Conservation (phyloP, 129 eudicot genomes). For the Mikania micrantha region DNA sequence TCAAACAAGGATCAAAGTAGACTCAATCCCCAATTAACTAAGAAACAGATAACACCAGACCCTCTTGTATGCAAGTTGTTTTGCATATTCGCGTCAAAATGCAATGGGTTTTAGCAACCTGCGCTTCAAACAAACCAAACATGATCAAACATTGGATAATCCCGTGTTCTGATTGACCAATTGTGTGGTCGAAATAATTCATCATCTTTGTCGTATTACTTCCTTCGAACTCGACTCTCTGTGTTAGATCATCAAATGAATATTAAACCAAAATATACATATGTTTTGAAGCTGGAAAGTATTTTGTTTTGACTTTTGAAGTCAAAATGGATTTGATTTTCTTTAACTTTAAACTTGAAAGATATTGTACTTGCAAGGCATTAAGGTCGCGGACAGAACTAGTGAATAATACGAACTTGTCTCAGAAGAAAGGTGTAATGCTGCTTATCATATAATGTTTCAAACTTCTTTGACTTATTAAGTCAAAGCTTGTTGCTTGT, state of each 20-base stretch:
- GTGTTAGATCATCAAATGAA: not conserved
- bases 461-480: slow-evolving; percentile 1
- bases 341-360: not conserved
- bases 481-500: not conserved
- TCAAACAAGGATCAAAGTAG: slow-evolving; percentile 35
- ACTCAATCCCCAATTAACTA: not conserved
- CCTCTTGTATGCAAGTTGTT: not conserved
- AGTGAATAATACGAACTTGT: slow-evolving; percentile 71
- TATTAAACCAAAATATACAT: not conserved
- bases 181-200: too few relatives aligned
- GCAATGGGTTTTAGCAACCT: not conserved
- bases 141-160: not conserved
- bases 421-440: slow-evolving; percentile 22
- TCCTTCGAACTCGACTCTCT: not conserved
- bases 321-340: not conserved
- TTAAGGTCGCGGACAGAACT: too few relatives aligned
- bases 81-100: not conserved
- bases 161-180: too few relatives aligned
- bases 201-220: not conserved
- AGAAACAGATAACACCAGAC: not conserved
- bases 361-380: slow-evolving; percentile 38
- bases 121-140: not conserved
- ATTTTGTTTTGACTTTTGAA: not conserved
- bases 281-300: not conserved
- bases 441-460: not conserved